A percentile compares a stretch with the other conserved stretches of the same genome.
Evolutionary conservation across 179 eudicot genomes (phyloP).

Genomic region (Heliamphora pulchella): DNA sequence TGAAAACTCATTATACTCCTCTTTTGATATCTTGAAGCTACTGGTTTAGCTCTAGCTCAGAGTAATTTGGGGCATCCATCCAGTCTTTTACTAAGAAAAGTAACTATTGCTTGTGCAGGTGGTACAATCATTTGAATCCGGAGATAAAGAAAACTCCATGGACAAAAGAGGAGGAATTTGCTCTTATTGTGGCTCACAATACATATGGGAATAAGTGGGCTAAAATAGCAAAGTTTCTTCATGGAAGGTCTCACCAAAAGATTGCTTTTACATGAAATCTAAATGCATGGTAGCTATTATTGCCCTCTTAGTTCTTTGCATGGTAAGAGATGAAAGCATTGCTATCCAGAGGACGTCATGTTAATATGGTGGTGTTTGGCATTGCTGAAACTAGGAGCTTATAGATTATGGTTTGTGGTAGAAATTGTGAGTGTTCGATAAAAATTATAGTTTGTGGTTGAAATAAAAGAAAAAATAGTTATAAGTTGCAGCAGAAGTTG

Average conservation of each 20-base stretch:
- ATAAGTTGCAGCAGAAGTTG: too few relatives aligned
- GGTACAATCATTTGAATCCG: constrained; percentile 55
- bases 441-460: too few relatives aligned
- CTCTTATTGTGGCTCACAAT: constrained; percentile 30
- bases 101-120: constrained; percentile 24
- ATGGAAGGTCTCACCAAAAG: constrained; percentile 43
- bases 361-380: too few relatives aligned
- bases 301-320: too few relatives aligned
- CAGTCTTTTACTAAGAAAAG: background rate
- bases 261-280: background rate
- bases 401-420: too few relatives aligned
- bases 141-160: constrained; percentile 44
- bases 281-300: background rate
- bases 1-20: background rate
- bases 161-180: constrained; percentile 47
- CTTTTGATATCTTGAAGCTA: background rate
- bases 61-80: background rate
- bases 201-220: constrained; percentile 53
- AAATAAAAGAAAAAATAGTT: too few relatives aligned
- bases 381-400: too few relatives aligned
- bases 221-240: constrained; percentile 40
- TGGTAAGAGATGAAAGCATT: too few relatives aligned
- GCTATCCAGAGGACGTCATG: too few relatives aligned
- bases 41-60: background rate
- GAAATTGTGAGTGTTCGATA: too few relatives aligned